A percentile compares a stretch with the other conserved stretches of the same genome.
Evolutionary conservation across 1,139 yeast species (phyloP).

Genomic region (Spathaspora sp.): DNA sequence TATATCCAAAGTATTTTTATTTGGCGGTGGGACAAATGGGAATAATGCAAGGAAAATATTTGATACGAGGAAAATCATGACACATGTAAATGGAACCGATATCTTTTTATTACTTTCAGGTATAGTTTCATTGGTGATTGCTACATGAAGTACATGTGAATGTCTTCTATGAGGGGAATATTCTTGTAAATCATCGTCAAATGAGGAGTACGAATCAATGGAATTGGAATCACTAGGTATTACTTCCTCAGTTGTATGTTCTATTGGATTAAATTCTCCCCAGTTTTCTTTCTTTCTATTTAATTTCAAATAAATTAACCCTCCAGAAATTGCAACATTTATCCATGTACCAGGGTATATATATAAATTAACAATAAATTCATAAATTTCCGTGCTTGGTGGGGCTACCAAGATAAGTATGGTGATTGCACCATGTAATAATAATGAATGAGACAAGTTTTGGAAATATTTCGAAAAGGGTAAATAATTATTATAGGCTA

Average conservation of each 20-base stretch:
- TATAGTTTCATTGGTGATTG: constrained; percentile 1
- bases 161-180: constrained; percentile 9
- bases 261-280: constrained; percentile 24
- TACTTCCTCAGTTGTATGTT: constrained; percentile 5
- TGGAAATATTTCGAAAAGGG: constrained; percentile 64
- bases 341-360: constrained; percentile 56
- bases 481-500: constrained; percentile 69
- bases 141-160: constrained; percentile 4
- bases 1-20: constrained; percentile 22
- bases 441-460: constrained; percentile 45
- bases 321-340: constrained; percentile 40
- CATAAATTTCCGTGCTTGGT: constrained; percentile 48
- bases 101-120: constrained; percentile 6
- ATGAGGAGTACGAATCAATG: constrained; percentile 1
- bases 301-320: constrained; percentile 40
- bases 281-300: constrained; percentile 31
- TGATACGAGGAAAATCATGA: constrained; percentile 42
- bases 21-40: constrained; percentile 58
- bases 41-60: constrained; percentile 54
- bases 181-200: constrained; percentile 10
- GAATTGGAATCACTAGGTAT: constrained; percentile 4
- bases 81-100: constrained; percentile 30
- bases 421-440: constrained; percentile 50
- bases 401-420: constrained; percentile 45
- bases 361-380: constrained; percentile 48